Evolutionary conservation across 2,329 filamentous ascomycete species (phyloP).

Genomic region (Capronia americana): DNA sequence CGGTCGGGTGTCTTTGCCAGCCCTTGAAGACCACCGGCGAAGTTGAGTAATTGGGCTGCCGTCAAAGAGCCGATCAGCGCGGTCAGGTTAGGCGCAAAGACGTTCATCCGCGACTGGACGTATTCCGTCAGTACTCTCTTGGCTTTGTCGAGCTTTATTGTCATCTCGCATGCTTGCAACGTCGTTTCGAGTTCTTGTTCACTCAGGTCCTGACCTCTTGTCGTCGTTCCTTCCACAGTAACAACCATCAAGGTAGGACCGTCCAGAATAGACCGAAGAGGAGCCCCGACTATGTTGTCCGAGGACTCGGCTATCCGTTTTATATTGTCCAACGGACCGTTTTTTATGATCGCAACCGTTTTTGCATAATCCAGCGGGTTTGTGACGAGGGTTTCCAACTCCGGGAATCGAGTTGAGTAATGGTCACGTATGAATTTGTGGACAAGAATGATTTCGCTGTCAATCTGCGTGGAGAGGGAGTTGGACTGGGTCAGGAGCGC

Average conservation of each 20-base stretch:
- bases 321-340: conserved; percentile 89
- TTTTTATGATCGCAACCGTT: conserved; percentile 89
- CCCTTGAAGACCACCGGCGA: conserved; percentile 84
- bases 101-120: conserved; percentile 94
- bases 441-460: conserved; percentile 87
- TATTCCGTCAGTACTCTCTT: conserved; percentile 89
- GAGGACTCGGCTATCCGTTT: conserved; percentile 76
- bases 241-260: conserved; percentile 94
- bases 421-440: conserved; percentile 97
- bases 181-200: conserved; percentile 77
- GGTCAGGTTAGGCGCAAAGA: conserved; percentile 94
- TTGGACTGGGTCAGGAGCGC: conserved; percentile 87
- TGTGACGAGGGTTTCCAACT: conserved; percentile 86
- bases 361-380: conserved; percentile 95
- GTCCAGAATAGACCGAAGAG: conserved; percentile 81
- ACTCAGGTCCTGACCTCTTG: conserved; percentile 78
- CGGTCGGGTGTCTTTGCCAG: conserved; percentile 92
- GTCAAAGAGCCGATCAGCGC: conserved; percentile 89
- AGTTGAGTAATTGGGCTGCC: conserved; percentile 94
- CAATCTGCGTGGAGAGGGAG: conserved; percentile 86
- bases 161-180: conserved; percentile 81
- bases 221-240: conserved; percentile 90
- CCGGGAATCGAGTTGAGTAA: conserved; percentile 91
- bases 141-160: conserved; percentile 82
- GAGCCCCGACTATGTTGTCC: conserved; percentile 76